Percentiles rank a stretch among this genome's conserved stretches.
Evolutionary conservation across 768 basidiomycete genomes (phyloP).

Genomic region (Russula brevipes): DNA sequence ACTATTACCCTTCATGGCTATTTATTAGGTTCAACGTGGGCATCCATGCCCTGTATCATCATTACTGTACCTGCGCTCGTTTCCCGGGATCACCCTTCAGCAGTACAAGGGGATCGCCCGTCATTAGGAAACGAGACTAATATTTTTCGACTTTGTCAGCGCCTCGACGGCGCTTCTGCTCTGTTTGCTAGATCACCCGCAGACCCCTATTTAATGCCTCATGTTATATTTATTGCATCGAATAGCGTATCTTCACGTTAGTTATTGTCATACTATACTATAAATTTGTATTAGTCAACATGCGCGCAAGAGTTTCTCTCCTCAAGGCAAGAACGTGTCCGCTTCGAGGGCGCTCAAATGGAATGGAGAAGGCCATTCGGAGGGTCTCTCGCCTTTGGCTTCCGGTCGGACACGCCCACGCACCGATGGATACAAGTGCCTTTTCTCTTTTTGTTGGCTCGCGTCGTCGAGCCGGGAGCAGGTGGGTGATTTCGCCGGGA

Average conservation of each 20-base stretch:
- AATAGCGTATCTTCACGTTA: background rate
- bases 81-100: background rate
- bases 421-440: too few relatives aligned
- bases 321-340: slow-evolving; percentile 4
- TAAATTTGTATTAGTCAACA: background rate
- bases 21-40: background rate
- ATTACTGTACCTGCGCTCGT: background rate
- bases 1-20: background rate
- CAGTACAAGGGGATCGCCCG: background rate
- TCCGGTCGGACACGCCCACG: background rate
- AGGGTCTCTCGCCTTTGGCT: background rate
- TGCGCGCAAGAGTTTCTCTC: background rate
- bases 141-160: background rate
- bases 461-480: background rate
- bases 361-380: too few relatives aligned
- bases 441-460: too few relatives aligned
- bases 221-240: background rate
- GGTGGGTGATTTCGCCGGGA: too few relatives aligned
- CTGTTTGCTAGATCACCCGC: background rate
- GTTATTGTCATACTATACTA: background rate
- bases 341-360: background rate
- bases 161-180: background rate
- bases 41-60: background rate
- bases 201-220: background rate
- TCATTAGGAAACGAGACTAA: background rate